These are phyloP conservation scores for Papiliotrema terrestris DNA, from an alignment of 1,284 basidiomycete species.

Conservation along the genomic window DNA sequence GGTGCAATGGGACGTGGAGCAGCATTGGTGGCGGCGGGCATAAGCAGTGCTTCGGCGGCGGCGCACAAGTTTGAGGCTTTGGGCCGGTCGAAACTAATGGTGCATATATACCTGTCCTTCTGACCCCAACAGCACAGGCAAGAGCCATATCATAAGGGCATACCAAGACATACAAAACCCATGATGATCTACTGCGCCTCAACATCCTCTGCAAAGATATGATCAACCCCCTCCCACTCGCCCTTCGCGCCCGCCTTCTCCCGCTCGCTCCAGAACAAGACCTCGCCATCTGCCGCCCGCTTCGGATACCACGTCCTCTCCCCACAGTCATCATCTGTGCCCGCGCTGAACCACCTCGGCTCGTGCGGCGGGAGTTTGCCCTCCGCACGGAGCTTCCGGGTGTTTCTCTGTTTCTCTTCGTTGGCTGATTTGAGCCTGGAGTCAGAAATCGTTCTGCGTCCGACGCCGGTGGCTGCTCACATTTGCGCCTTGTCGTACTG, in stretches of 20 bases:
- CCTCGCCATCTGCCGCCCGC: slow-evolving; percentile 51
- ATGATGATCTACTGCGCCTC: not conserved
- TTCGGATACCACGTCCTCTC: slow-evolving; percentile 79
- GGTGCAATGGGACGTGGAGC: too few relatives aligned
- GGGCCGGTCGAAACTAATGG: too few relatives aligned
- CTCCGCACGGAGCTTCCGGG: slow-evolving; percentile 70
- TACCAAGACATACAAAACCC: too few relatives aligned
- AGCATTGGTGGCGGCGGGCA: too few relatives aligned
- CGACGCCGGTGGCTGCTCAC: slow-evolving; percentile 9
- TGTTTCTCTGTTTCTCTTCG: slow-evolving; percentile 82
- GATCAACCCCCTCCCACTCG: slow-evolving; percentile 68
- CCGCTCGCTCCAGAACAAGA: slow-evolving; percentile 83
- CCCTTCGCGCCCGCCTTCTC: slow-evolving; percentile 60
- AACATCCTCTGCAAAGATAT: slow-evolving; percentile 68
- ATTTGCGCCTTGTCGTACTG: slow-evolving; percentile 85
- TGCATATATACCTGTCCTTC: too few relatives aligned
- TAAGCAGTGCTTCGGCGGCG: too few relatives aligned
- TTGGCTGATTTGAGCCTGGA: slow-evolving; percentile 68
- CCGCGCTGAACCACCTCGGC: slow-evolving; percentile 76
- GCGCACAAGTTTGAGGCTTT: too few relatives aligned
- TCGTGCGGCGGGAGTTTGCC: slow-evolving; percentile 69
- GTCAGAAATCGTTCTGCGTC: not conserved
- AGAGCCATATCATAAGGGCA: too few relatives aligned
- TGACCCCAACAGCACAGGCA: too few relatives aligned
- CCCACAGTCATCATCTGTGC: slow-evolving; percentile 76